Evolutionary conservation across 2,329 filamentous ascomycete species (phyloP), one percentile per base, ranked within the genome.

Genomic region (Claviceps cyperi): DNA sequence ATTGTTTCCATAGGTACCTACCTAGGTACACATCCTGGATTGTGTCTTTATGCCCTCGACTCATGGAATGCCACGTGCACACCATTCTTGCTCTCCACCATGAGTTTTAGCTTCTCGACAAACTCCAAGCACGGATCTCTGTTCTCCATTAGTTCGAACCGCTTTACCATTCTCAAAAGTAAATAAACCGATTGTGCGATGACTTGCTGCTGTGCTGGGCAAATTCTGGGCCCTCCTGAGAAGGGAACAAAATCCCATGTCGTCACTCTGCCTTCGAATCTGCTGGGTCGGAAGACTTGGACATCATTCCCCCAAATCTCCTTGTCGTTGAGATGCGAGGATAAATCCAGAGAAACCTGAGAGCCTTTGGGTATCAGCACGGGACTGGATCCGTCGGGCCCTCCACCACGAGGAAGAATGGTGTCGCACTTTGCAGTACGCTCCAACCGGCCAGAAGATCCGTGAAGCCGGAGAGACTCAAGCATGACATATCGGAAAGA

Each of bases 171-270:
- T 36, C 51, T 50, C n/a, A 48, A 45, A 19, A 52, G 41, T 19
- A 52, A 19, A 45, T 50, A 50, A 5, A 52, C 44, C 9, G 47
- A 50, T 36, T 52, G 51, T 2, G 48, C 45, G 6, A 50, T 49
- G 28, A 50, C 43, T 19, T 52, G 50, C 21, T 52, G 50, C n/a
- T 49, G 47, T 36, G 50, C 50, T 5, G 50, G 50, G 13, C 50
- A 52, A 21, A 52, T 50, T 28, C 51, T 50, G 14, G 51, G 50
- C 14, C 51, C 51, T 15, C 51, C 51, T 4, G 50, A 52, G 36
- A 52, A 52, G 7, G 50, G 47, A 3, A 52, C 47, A 14, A 52
- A 52, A 6, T 52, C 50, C 47, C 50, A 52, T 13, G 43, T 47
- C 4, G 39, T 40, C 24, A 49, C 28, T 38, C 43, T 52, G 15